Evolutionary conservation across 495 filamentous ascomycete genomes (phyloP).

Genomic region (Cryomyces antarcticus): DNA sequence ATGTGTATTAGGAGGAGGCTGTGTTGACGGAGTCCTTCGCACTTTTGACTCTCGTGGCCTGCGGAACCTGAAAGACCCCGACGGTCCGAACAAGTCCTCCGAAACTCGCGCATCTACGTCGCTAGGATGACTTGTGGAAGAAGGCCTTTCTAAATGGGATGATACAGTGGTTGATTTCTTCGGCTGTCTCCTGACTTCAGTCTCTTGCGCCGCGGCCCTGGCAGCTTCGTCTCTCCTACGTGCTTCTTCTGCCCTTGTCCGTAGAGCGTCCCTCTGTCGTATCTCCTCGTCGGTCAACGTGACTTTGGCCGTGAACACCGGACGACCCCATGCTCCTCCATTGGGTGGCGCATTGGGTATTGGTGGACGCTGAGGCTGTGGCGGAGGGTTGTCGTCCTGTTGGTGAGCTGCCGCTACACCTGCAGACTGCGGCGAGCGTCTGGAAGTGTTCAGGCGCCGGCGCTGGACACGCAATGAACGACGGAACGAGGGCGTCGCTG

Average conservation of each 20-base stretch:
- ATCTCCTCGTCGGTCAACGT: not conserved
- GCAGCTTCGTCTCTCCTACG: not conserved
- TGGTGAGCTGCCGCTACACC: constrained; percentile 4
- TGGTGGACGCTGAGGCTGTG: not conserved
- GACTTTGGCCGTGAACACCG: not conserved
- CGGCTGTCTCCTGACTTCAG: too few species aligned
- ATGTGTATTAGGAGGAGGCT: too few species aligned
- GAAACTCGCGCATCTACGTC: too few species aligned
- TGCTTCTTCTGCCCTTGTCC: not conserved
- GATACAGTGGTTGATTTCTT: too few species aligned
- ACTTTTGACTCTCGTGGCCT: too few species aligned
- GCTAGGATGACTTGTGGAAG: too few species aligned
- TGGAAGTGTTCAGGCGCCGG: constrained; percentile 11
- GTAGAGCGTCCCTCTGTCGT: not conserved
- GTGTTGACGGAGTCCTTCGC: too few species aligned
- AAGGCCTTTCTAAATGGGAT: too few species aligned
- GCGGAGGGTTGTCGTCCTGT: constrained; percentile 1
- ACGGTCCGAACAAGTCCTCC: too few species aligned
- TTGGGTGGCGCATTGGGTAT: not conserved
- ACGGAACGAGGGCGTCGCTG: not conserved
- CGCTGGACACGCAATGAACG: not conserved
- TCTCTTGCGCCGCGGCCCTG: too few species aligned
- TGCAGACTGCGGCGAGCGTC: constrained; percentile 6
- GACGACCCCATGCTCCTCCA: not conserved
- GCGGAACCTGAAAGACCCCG: too few species aligned